Evolutionary conservation across 169 alveolate species (phyloP).

Genomic region (Cryptosporidium ubiquitum): DNA sequence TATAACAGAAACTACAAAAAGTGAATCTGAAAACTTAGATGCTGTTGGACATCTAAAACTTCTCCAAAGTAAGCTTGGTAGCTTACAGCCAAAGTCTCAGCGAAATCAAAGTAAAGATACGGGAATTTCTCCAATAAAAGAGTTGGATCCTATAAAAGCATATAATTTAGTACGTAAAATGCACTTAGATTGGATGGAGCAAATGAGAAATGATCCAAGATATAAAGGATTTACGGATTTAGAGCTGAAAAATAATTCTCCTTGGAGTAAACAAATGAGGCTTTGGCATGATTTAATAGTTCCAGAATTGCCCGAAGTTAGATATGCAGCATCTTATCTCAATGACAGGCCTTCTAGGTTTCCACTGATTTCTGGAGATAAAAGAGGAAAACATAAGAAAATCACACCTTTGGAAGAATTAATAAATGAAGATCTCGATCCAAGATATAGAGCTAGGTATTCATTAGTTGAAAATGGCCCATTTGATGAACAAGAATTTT

Average conservation of each 20-base stretch:
- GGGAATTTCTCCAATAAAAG: conserved; percentile 51
- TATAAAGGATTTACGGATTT: conserved; percentile 49
- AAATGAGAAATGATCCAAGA: conserved; percentile 64
- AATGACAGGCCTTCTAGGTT: conserved; percentile 67
- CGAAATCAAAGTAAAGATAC: neutral
- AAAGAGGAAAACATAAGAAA: conserved; percentile 37
- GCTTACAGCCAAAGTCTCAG: neutral
- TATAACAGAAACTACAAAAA: neutral
- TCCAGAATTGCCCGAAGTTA: conserved; percentile 43
- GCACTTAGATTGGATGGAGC: conserved; percentile 70
- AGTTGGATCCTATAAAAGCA: conserved; percentile 26
- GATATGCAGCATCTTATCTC: conserved; percentile 58
- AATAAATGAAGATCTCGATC: conserved; percentile 22
- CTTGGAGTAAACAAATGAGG: conserved; percentile 53
- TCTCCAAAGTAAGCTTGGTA: conserved; percentile 1
- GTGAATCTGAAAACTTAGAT: neutral
- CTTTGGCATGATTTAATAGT: conserved; percentile 50
- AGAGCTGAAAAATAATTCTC: conserved; percentile 50
- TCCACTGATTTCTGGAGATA: conserved; percentile 67
- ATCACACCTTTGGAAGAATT: conserved; percentile 56
- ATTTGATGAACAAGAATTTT: conserved; percentile 5
- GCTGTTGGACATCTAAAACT: neutral
- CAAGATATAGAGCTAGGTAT: conserved; percentile 61
- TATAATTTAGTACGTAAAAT: conserved; percentile 17
- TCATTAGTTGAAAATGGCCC: conserved; percentile 28